Evolutionary conservation across 2,329 filamentous ascomycete genomes (phyloP), one percentile per base, ranked within the genome.

Genomic region (Penicillium sp.): DNA sequence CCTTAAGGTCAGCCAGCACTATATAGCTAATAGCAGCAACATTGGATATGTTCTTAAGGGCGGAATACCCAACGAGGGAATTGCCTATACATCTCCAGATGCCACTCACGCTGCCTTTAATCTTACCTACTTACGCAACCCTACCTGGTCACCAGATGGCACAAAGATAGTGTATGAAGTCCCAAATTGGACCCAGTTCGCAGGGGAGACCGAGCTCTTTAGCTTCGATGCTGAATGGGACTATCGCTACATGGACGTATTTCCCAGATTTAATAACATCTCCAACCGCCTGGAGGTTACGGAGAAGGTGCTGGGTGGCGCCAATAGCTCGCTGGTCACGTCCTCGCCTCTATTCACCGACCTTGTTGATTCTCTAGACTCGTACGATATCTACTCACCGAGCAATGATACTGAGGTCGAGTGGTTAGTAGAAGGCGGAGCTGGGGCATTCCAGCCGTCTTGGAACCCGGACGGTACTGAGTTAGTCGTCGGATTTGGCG

Each of bases 371-470:
- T 42, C 56, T 2, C 58, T 61, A 1, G 47, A 52, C 28, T 62
- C 58, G 56, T 63, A 62, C 46, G 64, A 3, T 64, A 62, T 16
- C 57, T 75, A 73, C 71, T 75, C 73, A 5, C 68, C 67, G 0
- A 70, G 74, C 28, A 55, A 48, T 55, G 55, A 61, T 26, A 62
- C 65, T 11, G 56, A 58, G 50, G 42, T 68, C 18, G 21, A 63
- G 2, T 53, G 63, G 3, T 61, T 68, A 3, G 11, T 43, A 1
- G 50, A 66, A 18, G 72, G 71, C 3, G 55, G 70, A 1, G 66
- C 67, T 0, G 74, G 73, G 6, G 73, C 74, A 5, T 77, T 75
- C 63, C 71, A 75, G 48, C 74, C 75, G 2, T 61, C 70, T 2
- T 77, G 71, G 69, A 70, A 66, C 0, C 63, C 70, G 2, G 70